A percentile compares a stretch with the other conserved stretches of the same genome.
Conservation (phyloP, 1,284 basidiomycete genomes). For the Boletus sp. region DNA sequence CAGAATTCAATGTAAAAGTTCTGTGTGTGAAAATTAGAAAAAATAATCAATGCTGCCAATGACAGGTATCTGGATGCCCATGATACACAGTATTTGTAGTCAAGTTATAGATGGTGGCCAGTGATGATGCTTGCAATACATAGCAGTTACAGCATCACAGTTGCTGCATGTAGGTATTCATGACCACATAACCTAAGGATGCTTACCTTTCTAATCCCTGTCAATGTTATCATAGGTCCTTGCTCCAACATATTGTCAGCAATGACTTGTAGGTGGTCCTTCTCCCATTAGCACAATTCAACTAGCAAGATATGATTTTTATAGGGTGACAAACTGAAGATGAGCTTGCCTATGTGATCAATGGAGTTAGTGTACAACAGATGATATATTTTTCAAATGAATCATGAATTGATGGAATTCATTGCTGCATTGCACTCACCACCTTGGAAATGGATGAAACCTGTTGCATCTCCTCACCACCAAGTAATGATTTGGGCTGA, state of each 20-base stretch:
- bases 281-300: not conserved
- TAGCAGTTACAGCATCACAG: no score
- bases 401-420: not conserved
- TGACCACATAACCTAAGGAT: no score
- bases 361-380: not conserved
- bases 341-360: not conserved
- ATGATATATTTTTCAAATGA: not conserved
- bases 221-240: not conserved
- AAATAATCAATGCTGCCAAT: no score
- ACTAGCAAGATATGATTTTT: not conserved
- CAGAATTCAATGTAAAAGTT: no score
- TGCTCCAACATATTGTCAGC: not conserved
- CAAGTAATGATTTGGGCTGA: not conserved
- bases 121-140: no score
- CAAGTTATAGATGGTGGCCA: no score
- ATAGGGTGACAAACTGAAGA: not conserved
- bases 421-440: not conserved
- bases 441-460: not conserved
- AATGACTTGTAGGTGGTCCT: not conserved
- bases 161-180: no score
- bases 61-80: not conserved
- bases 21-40: not conserved
- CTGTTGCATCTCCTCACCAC: not conserved
- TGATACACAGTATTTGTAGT: not conserved
- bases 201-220: not conserved